phyloP scores from a whole-genome alignment of 441 rosid genomes.

The Pelargonium cotyledonis region DNA sequence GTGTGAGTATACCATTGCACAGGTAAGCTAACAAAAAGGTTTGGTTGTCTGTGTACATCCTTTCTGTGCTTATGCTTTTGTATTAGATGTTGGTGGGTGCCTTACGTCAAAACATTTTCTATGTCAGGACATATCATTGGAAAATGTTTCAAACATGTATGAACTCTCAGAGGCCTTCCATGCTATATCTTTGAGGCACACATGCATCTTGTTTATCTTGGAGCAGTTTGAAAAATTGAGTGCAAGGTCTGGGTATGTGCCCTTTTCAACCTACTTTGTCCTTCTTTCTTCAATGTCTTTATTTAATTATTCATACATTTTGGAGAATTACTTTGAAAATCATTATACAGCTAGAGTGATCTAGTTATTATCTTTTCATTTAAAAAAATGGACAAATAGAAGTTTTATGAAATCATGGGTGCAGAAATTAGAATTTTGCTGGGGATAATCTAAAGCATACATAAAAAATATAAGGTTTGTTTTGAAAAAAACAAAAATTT shows the following conservation, averaged over 20 bases:
- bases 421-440: no score
- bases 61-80: conserved; percentile 12
- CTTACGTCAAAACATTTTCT: conserved; percentile 13
- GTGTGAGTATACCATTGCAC: conserved; percentile 93
- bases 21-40: conserved; percentile 45
- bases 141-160: conserved; percentile 84
- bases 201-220: conserved; percentile 86
- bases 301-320: neutral
- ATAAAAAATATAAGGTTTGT: no score
- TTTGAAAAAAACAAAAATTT: no score
- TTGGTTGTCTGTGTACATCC: conserved; percentile 1
- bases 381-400: no score
- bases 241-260: conserved; percentile 61
- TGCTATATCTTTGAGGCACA: conserved; percentile 80
- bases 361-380: no score
- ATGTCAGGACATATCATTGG: conserved; percentile 79
- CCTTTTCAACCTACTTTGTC: conserved; percentile 7
- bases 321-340: neutral
- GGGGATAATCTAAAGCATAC: no score
- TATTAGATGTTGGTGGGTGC: conserved; percentile 9
- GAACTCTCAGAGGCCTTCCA: conserved; percentile 98
- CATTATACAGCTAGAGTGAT: no score
- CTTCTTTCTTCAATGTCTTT: no score
- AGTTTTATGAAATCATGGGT: no score
- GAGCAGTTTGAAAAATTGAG: conserved; percentile 83